Conservation (phyloP, 768 basidiomycete species). For the Asterophora parasitica region DNA sequence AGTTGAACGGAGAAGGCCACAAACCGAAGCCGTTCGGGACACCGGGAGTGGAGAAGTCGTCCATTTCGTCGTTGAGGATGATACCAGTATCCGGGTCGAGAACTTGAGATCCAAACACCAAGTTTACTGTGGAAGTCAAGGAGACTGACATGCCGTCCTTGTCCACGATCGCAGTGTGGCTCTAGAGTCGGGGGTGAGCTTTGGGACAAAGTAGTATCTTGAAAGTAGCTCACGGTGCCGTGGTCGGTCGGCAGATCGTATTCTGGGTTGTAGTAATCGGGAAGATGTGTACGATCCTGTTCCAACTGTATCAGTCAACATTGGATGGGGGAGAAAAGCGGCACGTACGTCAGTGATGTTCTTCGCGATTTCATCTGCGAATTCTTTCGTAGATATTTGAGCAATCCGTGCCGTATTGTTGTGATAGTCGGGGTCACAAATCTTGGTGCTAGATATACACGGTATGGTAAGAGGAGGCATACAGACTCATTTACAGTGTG, state of each 20-base stretch:
- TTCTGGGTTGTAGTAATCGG: constrained; percentile 80
- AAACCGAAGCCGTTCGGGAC: constrained; percentile 80
- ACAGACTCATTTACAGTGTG: neutral
- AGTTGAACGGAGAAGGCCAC: constrained; percentile 83
- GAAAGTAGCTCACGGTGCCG: constrained; percentile 62
- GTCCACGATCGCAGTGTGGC: constrained; percentile 83
- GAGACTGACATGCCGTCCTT: constrained; percentile 81
- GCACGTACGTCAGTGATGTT: constrained; percentile 80
- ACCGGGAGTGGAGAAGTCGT: constrained; percentile 89
- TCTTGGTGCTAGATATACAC: constrained; percentile 53
- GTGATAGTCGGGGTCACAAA: constrained; percentile 75
- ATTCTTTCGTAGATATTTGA: constrained; percentile 66
- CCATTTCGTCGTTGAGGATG: constrained; percentile 92
- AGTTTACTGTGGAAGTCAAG: constrained; percentile 86
- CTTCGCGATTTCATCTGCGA: constrained; percentile 49
- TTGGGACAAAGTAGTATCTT: neutral
- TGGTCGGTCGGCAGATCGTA: constrained; percentile 78
- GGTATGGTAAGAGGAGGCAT: neutral
- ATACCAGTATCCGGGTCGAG: constrained; percentile 86
- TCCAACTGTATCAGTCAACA: neutral
- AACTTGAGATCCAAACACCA: constrained; percentile 84
- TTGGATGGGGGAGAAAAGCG: neutral
- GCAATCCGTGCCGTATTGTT: constrained; percentile 51
- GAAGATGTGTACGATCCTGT: constrained; percentile 78
- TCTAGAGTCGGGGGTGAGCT: constrained; percentile 38